Evolutionary conservation across 2,329 filamentous ascomycete species (phyloP).

Genomic region (Sporothrix humicola): DNA sequence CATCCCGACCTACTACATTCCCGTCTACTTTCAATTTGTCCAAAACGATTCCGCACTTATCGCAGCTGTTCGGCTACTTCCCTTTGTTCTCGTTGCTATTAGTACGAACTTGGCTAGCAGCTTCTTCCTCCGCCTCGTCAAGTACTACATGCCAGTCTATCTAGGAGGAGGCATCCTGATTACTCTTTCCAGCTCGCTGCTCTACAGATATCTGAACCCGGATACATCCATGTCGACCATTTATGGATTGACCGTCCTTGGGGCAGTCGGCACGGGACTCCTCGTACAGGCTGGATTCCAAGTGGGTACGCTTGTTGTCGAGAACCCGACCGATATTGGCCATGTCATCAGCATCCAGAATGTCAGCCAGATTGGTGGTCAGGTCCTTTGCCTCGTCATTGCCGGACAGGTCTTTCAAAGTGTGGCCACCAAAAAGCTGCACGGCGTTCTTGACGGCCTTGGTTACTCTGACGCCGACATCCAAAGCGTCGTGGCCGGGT

Average conservation of each 20-base stretch:
- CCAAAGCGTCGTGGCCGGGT: conserved; percentile 43
- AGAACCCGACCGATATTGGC: conserved; percentile 34
- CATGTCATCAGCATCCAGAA: conserved; percentile 42
- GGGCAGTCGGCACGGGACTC: conserved; percentile 38
- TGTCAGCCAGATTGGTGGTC: conserved; percentile 41
- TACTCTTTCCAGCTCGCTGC: conserved; percentile 37
- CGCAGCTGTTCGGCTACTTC: conserved; percentile 42
- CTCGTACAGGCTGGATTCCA: conserved; percentile 43
- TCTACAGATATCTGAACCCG: conserved; percentile 38
- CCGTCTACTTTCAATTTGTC: conserved; percentile 61
- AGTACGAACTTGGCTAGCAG: conserved; percentile 28
- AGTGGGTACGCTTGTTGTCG: conserved; percentile 40
- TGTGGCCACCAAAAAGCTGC: background rate
- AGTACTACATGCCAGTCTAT: conserved; percentile 39
- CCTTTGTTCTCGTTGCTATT: conserved; percentile 49
- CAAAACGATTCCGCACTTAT: conserved; percentile 49
- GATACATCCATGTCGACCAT: conserved; percentile 35
- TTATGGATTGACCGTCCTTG: conserved; percentile 39
- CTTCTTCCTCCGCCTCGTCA: conserved; percentile 2
- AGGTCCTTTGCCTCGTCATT: conserved; percentile 41
- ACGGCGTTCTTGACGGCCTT: background rate
- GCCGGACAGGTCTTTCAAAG: conserved; percentile 41
- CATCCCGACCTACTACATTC: conserved; percentile 58
- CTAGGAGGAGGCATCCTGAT: conserved; percentile 36
- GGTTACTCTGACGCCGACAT: conserved; percentile 44